Conservation (phyloP, 352 stramenopile genomes). For the Globisporangium rhizosaccharum region DNA sequence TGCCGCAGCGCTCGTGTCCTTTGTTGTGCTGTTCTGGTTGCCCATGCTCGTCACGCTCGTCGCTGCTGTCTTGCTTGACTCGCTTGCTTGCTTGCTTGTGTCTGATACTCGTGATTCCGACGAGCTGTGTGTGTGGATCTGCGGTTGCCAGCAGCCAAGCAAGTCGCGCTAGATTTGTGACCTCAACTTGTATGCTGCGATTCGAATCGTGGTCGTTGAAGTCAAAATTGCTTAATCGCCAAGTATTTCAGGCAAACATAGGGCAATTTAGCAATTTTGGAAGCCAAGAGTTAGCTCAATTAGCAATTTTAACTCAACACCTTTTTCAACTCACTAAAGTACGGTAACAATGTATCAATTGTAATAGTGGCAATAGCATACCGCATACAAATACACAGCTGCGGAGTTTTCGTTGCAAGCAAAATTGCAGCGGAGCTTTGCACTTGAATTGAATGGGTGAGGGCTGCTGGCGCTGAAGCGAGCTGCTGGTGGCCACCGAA, state of each 20-base stretch:
- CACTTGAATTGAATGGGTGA: slow-evolving; percentile 14
- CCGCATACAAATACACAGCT: slow-evolving; percentile 11
- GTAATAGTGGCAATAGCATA: background rate
- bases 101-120: slow-evolving; percentile 2
- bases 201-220: background rate
- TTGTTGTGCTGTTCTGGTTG: slow-evolving; percentile 54
- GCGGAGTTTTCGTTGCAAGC: background rate
- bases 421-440: slow-evolving; percentile 14
- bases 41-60: slow-evolving; percentile 32
- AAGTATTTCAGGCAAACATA: too few relatives aligned
- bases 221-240: background rate
- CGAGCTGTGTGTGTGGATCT: background rate
- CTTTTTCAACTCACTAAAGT: background rate
- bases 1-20: slow-evolving; percentile 5
- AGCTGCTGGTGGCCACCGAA: slow-evolving; percentile 4
- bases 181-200: too few relatives aligned
- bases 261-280: background rate
- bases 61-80: slow-evolving; percentile 1
- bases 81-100: background rate
- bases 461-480: slow-evolving; percentile 10
- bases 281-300: too few relatives aligned
- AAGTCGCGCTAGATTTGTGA: too few relatives aligned
- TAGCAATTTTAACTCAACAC: too few relatives aligned
- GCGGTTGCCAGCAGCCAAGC: background rate
- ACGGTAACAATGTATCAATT: background rate